Evolutionary conservation across 305 asterid species (phyloP), one percentile per base, ranked within the genome.

Genomic region (Fraxinus platypoda): DNA sequence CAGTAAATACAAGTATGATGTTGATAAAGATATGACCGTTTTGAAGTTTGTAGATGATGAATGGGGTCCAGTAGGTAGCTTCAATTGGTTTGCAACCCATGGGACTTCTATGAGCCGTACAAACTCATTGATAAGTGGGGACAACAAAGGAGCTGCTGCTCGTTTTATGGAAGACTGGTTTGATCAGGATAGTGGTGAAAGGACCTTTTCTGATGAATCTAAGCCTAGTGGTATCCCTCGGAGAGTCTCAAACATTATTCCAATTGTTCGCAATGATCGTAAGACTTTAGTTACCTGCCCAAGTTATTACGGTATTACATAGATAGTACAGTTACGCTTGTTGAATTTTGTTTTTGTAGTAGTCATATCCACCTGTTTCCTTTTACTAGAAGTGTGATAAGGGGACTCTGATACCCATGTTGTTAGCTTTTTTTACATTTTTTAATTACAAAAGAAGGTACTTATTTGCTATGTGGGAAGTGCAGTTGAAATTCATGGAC

Each of bases 11-110:
- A 90, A 91, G 88, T 94, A 92, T 85, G 92, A 96, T 34, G 94
- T 92, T 73, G 99, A 96, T 86, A 94, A 92, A 80, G 97, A 93
- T 77, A 94, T 96, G 99, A 93, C 97, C 80, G 95, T 96, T 68
- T 78, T 96, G 90, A 96, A 94, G 92, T 96, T 94, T 85, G 93
- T 87, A 31, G 98, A 93, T 79, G 92, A 93, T 82, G 94, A 93
- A 82, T 94, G 98, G 98, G 99, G 99, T n/a, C 96, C 99, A 72
- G 93, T 96, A 17, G 99, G 99, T 81, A 93, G 98, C 91, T 96
- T 94, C 89, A 96, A 92, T 84, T 96, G 99, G 99, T 96, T 96
- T 89, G 96, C 99, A 49, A 96, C 99, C 75, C 99, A 96, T 80
- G 99, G 99, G 81, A 96, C 99, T 72, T 96, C 99, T 73, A 96